Base-by-base conservation (phyloP, 31 red algal species). In the Porphyra umbilicalis region DNA sequence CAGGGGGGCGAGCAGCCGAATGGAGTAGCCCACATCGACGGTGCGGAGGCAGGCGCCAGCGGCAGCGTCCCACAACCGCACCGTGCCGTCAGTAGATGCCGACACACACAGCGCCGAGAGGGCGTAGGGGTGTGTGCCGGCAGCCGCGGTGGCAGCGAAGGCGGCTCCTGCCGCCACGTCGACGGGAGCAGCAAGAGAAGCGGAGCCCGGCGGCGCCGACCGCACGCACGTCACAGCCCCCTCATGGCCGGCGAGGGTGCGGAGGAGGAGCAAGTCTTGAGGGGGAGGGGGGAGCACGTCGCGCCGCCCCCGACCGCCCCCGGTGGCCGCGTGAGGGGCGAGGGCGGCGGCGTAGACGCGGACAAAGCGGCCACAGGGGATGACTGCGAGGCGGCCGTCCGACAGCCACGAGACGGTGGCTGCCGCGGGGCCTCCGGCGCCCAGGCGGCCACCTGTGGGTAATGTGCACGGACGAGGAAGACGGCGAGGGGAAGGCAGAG, bases 61-160 rank as follows among this genome's bases (percentile, higher is more conserved):
- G 10, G 75, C 75, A 37, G 82, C 79, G 78, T 95, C 93, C 93
- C 93, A 95, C 35, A 95, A 46, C 33, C 93, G 88, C 30, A 95
- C 77, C 34, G 93, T 95, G 20, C 93, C 93, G 86, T 95, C 93
- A 32, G 44, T 76, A 9, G 89, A 88, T n/a, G 93, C 88, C n/a
- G 90, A 93, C 30, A 83, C 85, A 31, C 87, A 71, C 57, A 71
- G 57, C 3, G 57, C 25, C 25, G 13, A 18, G 25, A 29, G 25
- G 57, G 57, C 57, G 57, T 0, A 18, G 14, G 57, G 4, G 3
- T 18, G 2, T 4, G 20, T n/a, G 11, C 4, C 4, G 25, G 57
- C 0, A 4, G 57, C 57, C 57, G 57, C 13, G 25, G 0, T 0
- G 57, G 57, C 25, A 4, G 20, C 25, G 57, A 4, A 16, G 13